Conservation (phyloP, 2,329 filamentous ascomycete genomes). For the Neoascochyta sp. region DNA sequence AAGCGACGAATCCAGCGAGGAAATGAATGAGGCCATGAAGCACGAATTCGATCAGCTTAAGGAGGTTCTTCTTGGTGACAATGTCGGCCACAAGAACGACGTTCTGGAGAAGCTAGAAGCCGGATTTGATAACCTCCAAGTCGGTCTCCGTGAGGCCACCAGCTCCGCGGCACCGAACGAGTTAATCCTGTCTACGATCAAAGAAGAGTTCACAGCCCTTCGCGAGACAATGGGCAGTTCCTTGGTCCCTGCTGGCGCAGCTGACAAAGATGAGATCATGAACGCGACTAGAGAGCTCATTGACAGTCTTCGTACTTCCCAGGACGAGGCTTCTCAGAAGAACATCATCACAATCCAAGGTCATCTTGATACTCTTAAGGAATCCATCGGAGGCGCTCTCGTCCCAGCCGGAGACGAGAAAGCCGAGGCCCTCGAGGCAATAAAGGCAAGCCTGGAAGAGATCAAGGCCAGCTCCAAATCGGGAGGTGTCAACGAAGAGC, state of each 20-base stretch:
- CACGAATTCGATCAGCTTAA: constrained; percentile 79
- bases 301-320: constrained; percentile 43
- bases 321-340: constrained; percentile 42
- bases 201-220: constrained; percentile 59
- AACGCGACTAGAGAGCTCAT: constrained; percentile 57
- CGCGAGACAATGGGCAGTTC: constrained; percentile 55
- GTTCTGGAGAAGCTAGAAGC: constrained; percentile 58
- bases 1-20: constrained; percentile 41
- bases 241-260: constrained; percentile 46
- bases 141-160: constrained; percentile 40
- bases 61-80: constrained; percentile 65
- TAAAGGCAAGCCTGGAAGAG: constrained; percentile 38
- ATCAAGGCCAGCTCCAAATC: constrained; percentile 31
- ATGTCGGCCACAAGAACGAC: constrained; percentile 57
- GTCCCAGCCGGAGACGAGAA: constrained; percentile 40
- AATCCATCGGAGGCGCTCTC: constrained; percentile 42
- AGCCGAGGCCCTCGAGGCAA: constrained; percentile 41
- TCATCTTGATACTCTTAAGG: constrained; percentile 44
- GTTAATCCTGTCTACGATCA: constrained; percentile 49
- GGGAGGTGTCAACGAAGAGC: constrained; percentile 46
- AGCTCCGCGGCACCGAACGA: constrained; percentile 36
- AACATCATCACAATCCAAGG: constrained; percentile 42
- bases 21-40: constrained; percentile 66
- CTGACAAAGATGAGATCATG: constrained; percentile 65
- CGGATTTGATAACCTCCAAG: constrained; percentile 48